These are phyloP conservation scores for Kazachstania africana DNA, from an alignment of 805 yeast genomes.

Conservation along the genomic window DNA sequence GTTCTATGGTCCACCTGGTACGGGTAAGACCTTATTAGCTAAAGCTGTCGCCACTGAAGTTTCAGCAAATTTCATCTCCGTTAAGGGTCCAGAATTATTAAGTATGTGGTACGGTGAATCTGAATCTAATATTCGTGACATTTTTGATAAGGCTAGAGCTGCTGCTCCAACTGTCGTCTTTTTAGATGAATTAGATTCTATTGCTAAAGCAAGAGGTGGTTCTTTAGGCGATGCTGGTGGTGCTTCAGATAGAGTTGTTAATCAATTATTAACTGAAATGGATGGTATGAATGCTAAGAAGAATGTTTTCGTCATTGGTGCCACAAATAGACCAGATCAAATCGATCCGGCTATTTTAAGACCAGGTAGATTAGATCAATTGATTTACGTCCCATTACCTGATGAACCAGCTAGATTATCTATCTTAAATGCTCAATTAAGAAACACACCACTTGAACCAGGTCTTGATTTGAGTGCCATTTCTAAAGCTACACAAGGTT, in stretches of 20 bases:
- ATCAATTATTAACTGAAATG: conserved; percentile 95
- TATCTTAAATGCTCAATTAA: conserved; percentile 87
- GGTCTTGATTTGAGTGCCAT: conserved; percentile 81
- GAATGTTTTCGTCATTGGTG: conserved; percentile 98
- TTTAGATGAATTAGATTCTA: conserved; percentile 95
- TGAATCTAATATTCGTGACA: conserved; percentile 93
- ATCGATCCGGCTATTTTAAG: conserved; percentile 97
- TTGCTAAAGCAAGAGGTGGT: conserved; percentile 96
- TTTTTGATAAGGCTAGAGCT: conserved; percentile 96
- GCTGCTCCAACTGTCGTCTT: conserved; percentile 99
- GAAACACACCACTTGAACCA: conserved; percentile 98
- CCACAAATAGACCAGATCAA: conserved; percentile 98
- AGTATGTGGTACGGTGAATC: conserved; percentile 99
- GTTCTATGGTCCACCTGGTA: conserved; percentile 99
- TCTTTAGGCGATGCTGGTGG: conserved; percentile 96
- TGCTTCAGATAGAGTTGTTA: conserved; percentile 95
- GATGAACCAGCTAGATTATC: conserved; percentile 91
- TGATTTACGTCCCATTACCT: conserved; percentile 96
- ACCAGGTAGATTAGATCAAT: conserved; percentile 98
- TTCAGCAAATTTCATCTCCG: conserved; percentile 94
- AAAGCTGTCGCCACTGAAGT: conserved; percentile 99
- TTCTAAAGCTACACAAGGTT: conserved; percentile 91
- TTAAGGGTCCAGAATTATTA: conserved; percentile 39
- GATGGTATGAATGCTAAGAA: conserved; percentile 99
- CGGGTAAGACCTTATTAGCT: conserved; percentile 96